Conservation (phyloP, 2,329 filamentous ascomycete genomes). For the Drechslera avenae region DNA sequence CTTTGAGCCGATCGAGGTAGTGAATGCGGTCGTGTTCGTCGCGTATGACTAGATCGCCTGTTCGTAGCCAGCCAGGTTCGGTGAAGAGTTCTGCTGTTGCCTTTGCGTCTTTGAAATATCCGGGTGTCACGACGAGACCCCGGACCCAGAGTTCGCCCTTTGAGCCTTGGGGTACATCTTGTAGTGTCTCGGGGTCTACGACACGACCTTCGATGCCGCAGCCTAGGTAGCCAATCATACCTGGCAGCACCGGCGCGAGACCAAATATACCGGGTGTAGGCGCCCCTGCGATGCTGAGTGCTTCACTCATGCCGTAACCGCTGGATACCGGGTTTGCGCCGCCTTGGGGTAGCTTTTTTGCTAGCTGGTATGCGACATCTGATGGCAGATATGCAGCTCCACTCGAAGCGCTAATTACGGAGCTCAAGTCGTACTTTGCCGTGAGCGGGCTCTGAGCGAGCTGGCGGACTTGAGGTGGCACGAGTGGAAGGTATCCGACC, state of each 20-base stretch:
- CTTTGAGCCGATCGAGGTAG: constrained; percentile 48
- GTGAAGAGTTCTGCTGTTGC: constrained; percentile 38
- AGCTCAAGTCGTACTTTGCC: constrained; percentile 34
- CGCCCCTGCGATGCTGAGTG: constrained; percentile 35
- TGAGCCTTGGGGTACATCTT: constrained; percentile 30
- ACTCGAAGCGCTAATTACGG: constrained; percentile 27
- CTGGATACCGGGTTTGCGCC: constrained; percentile 29
- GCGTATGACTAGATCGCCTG: constrained; percentile 36
- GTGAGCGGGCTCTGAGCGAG: constrained; percentile 34
- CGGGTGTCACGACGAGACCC: constrained; percentile 37
- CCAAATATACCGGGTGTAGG: constrained; percentile 34
- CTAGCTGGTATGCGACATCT: constrained; percentile 36
- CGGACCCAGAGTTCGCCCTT: constrained; percentile 38
- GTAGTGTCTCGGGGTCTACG: constrained; percentile 33
- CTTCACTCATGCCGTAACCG: constrained; percentile 39
- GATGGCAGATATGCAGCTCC: constrained; percentile 39
- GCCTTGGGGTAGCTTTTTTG: constrained; percentile 35
- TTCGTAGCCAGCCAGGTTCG: constrained; percentile 35
- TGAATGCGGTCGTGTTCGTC: constrained; percentile 33
- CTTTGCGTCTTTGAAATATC: constrained; percentile 37
- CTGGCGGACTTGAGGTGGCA: constrained; percentile 37
- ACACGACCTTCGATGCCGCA: constrained; percentile 38
- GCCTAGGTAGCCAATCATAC: constrained; percentile 36
- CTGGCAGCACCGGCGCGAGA: constrained; percentile 25
- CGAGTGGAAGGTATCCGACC: constrained; percentile 32